These are phyloP conservation scores for Suhomyces bribrorum DNA, from an alignment of 1,139 yeast species.

Conservation along the genomic window DNA sequence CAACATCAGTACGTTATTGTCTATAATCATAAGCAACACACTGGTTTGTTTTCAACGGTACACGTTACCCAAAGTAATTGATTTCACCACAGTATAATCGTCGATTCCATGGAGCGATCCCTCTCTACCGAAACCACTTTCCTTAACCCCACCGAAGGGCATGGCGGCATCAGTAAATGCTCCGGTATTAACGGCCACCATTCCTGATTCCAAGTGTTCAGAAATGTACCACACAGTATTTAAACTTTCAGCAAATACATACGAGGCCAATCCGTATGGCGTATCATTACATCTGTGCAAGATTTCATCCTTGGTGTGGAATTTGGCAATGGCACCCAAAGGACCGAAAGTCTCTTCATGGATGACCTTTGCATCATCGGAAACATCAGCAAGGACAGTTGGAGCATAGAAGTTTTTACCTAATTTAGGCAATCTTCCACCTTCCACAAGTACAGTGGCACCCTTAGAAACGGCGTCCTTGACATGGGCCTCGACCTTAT, in stretches of 20 bases:
- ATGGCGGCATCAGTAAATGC: constrained; percentile 67
- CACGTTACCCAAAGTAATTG: constrained; percentile 50
- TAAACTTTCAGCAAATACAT: constrained; percentile 66
- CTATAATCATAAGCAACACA: too few relatives aligned
- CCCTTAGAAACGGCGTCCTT: constrained; percentile 75
- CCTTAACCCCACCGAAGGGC: constrained; percentile 82
- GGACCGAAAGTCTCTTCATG: constrained; percentile 91
- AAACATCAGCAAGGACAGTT: constrained; percentile 68
- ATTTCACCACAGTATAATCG: constrained; percentile 68
- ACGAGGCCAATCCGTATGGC: constrained; percentile 75
- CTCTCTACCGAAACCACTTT: constrained; percentile 82
- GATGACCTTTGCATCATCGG: constrained; percentile 61
- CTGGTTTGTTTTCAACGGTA: constrained; percentile 5
- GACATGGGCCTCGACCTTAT: constrained; percentile 70
- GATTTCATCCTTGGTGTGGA: constrained; percentile 68
- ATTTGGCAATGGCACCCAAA: constrained; percentile 72
- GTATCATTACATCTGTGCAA: constrained; percentile 67
- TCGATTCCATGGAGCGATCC: constrained; percentile 77
- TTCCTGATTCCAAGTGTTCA: constrained; percentile 75
- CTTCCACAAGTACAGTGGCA: constrained; percentile 65
- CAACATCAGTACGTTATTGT: too few relatives aligned
- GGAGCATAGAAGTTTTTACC: constrained; percentile 80
- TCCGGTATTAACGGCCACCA: constrained; percentile 81
- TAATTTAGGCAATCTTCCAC: constrained; percentile 61
- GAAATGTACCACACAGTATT: constrained; percentile 42